Conservation (phyloP, 1,139 yeast species). For the Debaryomyces subglobosus region DNA sequence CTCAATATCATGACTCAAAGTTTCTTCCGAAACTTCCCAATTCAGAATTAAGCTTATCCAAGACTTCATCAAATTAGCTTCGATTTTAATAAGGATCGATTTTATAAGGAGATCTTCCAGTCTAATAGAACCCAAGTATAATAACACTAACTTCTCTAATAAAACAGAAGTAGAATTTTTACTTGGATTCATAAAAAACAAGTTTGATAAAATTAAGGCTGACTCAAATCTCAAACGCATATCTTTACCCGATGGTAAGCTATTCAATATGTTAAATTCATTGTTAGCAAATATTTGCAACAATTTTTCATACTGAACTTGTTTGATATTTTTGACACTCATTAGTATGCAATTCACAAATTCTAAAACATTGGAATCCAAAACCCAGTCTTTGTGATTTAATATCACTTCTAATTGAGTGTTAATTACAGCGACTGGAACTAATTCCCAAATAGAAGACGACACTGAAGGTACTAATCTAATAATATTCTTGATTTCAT, state of each 20-base stretch:
- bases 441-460: constrained; percentile 41
- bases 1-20: constrained; percentile 44
- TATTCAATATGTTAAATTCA: constrained; percentile 33
- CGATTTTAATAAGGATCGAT: constrained; percentile 56
- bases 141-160: constrained; percentile 50
- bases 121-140: constrained; percentile 64
- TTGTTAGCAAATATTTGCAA: constrained; percentile 69
- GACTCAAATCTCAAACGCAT: constrained; percentile 40
- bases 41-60: constrained; percentile 64
- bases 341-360: constrained; percentile 42
- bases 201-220: constrained; percentile 42
- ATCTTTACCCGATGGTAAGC: constrained; percentile 24
- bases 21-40: constrained; percentile 65
- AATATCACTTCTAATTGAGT: constrained; percentile 71
- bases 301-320: constrained; percentile 53
- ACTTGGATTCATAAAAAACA: constrained; percentile 51
- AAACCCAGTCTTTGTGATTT: constrained; percentile 49
- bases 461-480: constrained; percentile 11
- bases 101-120: constrained; percentile 67
- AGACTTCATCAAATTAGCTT: constrained; percentile 46
- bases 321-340: constrained; percentile 31
- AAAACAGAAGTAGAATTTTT: constrained; percentile 50
- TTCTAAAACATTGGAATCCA: constrained; percentile 36
- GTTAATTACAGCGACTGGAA: constrained; percentile 55
- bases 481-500: constrained; percentile 20